Conservation (phyloP, 768 basidiomycete genomes). For the Kondoa subrosea region DNA sequence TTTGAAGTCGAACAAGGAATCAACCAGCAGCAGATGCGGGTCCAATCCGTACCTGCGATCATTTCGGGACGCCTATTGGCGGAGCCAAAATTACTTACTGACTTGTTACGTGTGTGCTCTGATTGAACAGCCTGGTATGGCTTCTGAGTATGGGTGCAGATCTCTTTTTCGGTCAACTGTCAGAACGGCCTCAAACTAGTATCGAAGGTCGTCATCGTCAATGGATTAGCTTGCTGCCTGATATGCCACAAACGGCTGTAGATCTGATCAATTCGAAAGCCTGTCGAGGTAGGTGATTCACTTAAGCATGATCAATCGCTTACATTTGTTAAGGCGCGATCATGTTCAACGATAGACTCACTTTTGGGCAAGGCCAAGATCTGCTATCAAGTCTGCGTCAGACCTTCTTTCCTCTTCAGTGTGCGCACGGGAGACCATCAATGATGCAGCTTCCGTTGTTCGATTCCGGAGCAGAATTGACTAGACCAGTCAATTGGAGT, state of each 20-base stretch:
- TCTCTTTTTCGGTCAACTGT: slow-evolving; percentile 22
- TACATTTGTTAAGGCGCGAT: slow-evolving; percentile 54
- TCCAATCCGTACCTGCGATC: slow-evolving; percentile 50
- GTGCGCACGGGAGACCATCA: slow-evolving; percentile 58
- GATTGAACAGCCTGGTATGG: too few species aligned
- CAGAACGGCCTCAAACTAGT: background rate
- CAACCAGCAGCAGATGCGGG: slow-evolving; percentile 42
- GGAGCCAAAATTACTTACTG: slow-evolving; percentile 18
- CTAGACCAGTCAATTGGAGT: too few species aligned
- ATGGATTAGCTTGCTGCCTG: background rate
- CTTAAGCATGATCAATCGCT: slow-evolving; percentile 5
- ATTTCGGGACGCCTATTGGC: slow-evolving; percentile 39
- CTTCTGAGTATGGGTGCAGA: too few species aligned
- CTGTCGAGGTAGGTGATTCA: slow-evolving; percentile 56
- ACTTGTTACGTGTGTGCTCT: slow-evolving; percentile 39
- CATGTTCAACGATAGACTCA: slow-evolving; percentile 82
- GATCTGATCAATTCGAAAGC: slow-evolving; percentile 88
- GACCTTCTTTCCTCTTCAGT: slow-evolving; percentile 78
- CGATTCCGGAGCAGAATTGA: too few species aligned
- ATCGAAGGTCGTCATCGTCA: background rate
- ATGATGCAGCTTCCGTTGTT: background rate
- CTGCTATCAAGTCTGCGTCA: slow-evolving; percentile 52
- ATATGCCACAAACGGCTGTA: slow-evolving; percentile 50
- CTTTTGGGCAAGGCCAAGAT: slow-evolving; percentile 47
- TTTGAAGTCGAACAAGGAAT: too few species aligned